A percentile compares a stretch with the other conserved stretches of the same genome.
Conservation (phyloP, 2,329 filamentous ascomycete species). For the Pleomassaria siparia region DNA sequence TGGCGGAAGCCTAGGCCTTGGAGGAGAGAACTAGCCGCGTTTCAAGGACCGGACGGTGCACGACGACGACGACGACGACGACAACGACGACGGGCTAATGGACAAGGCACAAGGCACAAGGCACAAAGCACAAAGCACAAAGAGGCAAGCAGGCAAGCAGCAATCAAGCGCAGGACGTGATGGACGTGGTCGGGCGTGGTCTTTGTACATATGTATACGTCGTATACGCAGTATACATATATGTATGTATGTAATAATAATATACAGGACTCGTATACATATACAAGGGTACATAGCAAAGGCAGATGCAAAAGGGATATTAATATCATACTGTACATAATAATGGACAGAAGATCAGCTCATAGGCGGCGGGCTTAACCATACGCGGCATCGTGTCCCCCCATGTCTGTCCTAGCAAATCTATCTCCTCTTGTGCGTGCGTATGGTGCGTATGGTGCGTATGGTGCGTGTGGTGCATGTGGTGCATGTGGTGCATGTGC, state of each 20-base stretch:
- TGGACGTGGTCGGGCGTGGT: background rate
- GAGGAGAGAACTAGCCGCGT: conserved; percentile 2
- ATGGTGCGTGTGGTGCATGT: too few species aligned
- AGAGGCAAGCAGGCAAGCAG: background rate
- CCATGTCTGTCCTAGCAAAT: background rate
- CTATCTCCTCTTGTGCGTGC: conserved; percentile 14
- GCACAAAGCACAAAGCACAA: background rate
- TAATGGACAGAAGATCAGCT: background rate
- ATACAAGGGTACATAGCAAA: too few species aligned
- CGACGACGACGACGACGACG: background rate
- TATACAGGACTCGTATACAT: too few species aligned
- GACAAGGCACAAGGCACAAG: background rate
- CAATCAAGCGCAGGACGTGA: background rate
- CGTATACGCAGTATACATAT: too few species aligned
- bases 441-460: too few species aligned
- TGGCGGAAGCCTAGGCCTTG: background rate
- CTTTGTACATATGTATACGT: too few species aligned
- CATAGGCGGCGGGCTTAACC: background rate
- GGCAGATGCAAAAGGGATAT: too few species aligned
- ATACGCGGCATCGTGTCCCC: too few species aligned
- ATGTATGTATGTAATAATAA: too few species aligned
- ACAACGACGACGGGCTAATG: too few species aligned
- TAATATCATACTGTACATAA: too few species aligned
- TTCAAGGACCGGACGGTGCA: background rate
- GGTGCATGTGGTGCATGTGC: too few species aligned